Base-by-base conservation (phyloP, 2,329 filamentous ascomycete species). In the Orbilia blumenaviensis region DNA sequence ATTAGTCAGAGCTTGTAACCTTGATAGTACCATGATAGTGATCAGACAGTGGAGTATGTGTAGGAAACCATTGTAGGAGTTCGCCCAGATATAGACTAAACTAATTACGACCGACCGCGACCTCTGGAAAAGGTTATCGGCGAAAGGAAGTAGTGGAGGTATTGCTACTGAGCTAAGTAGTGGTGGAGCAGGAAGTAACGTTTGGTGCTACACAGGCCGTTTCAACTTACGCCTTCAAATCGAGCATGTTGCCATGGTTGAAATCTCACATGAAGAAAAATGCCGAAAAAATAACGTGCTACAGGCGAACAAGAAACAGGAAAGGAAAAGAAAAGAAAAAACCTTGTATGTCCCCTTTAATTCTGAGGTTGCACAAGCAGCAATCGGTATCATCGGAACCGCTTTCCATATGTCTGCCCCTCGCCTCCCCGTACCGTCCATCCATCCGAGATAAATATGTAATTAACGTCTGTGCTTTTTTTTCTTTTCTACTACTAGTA, bases 351-450 rank as follows among this genome's bases (percentile, higher is more conserved):
- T 32, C 18, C 36, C 25, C 34, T 27, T 62, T n/a, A 54, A 54
- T 54, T 27, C 36, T 48, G 41, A 75, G 54, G 72, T 76, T 64
- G 64, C 72, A 76, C 72, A 76, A 52, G 27, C 44, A 50, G 2
- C 8, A 61, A 23, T 64, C 63, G 71, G 71, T 68, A 41, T 23
- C 41, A 29, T 75, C 71, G 71, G 71, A 68, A 75, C 29, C 63
- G 46, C 41, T 64, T 75, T 60, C 63, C 44, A 42, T 50, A 36
- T 34, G 52, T 23, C 27, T 54, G 9, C 29, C 62, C 32, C 21
- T 52, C 29, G 46, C 42, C 6, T 52, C 41, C 8, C 8, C 52
- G 25, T 36, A n/a, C 52, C 32, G n/a, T 23, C 52, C 52, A 10
- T 25, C 52, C 50, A 5, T 12, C 27, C 7, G 36, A 48, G 36